phyloP scores from a whole-genome alignment of 768 basidiomycete species.

The Trametopsis cervina region DNA sequence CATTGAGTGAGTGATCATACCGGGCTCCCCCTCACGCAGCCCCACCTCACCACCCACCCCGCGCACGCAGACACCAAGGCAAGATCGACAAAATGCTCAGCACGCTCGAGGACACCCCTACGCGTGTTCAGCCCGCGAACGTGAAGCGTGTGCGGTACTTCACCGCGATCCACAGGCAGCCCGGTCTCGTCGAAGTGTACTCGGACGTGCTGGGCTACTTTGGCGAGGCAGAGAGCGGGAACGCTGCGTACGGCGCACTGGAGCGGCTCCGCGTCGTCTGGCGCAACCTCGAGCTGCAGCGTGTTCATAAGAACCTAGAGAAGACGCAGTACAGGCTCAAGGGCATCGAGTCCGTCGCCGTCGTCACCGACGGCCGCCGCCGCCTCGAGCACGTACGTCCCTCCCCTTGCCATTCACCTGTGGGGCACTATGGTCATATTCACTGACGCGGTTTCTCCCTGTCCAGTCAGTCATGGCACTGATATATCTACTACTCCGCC shows the following conservation, averaged over 20 bases:
- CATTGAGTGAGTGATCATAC: slow-evolving; percentile 14
- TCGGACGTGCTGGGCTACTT: neutral
- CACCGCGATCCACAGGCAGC: slow-evolving; percentile 3
- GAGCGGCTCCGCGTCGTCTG: slow-evolving; percentile 1
- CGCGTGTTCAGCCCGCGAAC: slow-evolving; percentile 1
- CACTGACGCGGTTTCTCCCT: neutral
- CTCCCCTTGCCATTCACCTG: no score
- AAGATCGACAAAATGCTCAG: neutral
- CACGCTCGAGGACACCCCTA: neutral
- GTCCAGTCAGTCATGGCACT: slow-evolving; percentile 14
- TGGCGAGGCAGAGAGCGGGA: slow-evolving; percentile 2
- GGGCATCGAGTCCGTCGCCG: neutral
- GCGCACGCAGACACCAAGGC: slow-evolving; percentile 5
- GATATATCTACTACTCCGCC: slow-evolving; percentile 16
- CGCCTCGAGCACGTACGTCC: slow-evolving; percentile 9
- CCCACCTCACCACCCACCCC: neutral
- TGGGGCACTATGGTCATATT: no score
- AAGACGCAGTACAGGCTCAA: neutral
- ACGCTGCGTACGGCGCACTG: slow-evolving; percentile 5
- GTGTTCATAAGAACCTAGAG: slow-evolving; percentile 6
- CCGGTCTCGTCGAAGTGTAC: slow-evolving; percentile 4
- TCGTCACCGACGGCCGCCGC: neutral
- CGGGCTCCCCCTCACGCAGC: no score
- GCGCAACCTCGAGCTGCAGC: slow-evolving; percentile 1
- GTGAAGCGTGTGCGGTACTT: slow-evolving; percentile 10